These are phyloP conservation scores for Phyllosticta paracitricarpa DNA, from an alignment of 2,329 filamentous ascomycete genomes.

Conservation along the genomic window DNA sequence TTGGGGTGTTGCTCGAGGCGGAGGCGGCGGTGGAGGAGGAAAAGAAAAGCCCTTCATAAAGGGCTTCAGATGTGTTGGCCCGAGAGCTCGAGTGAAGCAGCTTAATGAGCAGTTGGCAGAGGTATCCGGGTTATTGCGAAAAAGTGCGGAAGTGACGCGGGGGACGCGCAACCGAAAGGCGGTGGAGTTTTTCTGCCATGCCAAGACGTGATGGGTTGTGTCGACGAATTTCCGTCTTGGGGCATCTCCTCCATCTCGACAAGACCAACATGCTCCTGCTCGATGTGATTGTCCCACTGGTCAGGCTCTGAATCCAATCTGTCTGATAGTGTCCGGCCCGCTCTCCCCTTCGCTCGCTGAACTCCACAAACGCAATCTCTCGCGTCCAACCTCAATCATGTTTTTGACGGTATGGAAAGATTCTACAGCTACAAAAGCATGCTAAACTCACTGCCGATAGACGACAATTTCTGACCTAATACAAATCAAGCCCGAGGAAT, in stretches of 20 bases:
- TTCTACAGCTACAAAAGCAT: background rate
- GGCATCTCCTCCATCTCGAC: background rate
- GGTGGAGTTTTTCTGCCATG: background rate
- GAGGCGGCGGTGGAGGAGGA: constrained; percentile 39
- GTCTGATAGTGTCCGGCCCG: background rate
- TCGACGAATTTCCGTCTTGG: background rate
- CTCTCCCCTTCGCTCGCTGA: background rate
- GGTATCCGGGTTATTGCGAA: background rate
- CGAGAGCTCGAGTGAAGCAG: background rate
- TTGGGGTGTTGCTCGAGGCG: constrained; percentile 22
- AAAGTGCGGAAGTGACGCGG: background rate
- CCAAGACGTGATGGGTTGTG: background rate
- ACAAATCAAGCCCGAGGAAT: constrained; percentile 82
- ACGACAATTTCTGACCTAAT: constrained; percentile 92
- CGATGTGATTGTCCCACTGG: background rate
- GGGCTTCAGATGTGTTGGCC: background rate
- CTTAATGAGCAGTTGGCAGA: background rate
- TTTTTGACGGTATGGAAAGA: constrained; percentile 6
- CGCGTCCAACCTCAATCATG: background rate
- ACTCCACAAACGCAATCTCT: background rate
- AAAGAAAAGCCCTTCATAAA: constrained; percentile 27
- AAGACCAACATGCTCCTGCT: background rate
- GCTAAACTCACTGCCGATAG: constrained; percentile 36
- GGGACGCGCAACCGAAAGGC: constrained; percentile 1
- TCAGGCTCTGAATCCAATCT: background rate